These are phyloP conservation scores for Hypoxylon fragiforme DNA, from an alignment of 495 filamentous ascomycete genomes.

Conservation along the genomic window DNA sequence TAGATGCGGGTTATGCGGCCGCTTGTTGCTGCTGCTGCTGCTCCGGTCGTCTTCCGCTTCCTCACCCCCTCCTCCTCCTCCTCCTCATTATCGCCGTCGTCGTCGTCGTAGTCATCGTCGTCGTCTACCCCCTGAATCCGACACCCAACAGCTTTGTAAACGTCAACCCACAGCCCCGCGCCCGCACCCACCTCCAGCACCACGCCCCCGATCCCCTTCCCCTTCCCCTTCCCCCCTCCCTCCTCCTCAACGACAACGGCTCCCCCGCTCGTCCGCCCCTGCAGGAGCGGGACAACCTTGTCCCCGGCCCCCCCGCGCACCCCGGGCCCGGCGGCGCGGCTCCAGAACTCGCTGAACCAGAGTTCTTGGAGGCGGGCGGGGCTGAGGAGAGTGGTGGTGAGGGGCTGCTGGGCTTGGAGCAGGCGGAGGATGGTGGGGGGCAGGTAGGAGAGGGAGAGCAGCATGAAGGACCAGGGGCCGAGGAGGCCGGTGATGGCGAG, in stretches of 20 bases:
- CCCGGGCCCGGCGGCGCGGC: constrained; percentile 39
- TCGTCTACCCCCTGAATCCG: no score
- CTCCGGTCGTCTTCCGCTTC: constrained; percentile 4
- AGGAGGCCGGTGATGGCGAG: constrained; percentile 34
- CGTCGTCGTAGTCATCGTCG: no score
- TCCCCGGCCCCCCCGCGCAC: constrained; percentile 34
- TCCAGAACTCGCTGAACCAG: constrained; percentile 58
- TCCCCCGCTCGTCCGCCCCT: constrained; percentile 40
- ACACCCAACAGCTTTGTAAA: constrained; percentile 34
- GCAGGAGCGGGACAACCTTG: constrained; percentile 47
- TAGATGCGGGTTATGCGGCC: constrained; percentile 58
- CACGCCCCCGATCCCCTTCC: constrained; percentile 35
- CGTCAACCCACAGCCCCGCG: constrained; percentile 49
- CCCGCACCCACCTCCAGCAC: constrained; percentile 56
- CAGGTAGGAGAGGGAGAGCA: constrained; percentile 40
- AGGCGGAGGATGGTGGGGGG: constrained; percentile 44
- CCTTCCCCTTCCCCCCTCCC: constrained; percentile 7
- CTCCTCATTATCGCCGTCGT: constrained; percentile 4
- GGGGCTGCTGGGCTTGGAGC: constrained; percentile 17
- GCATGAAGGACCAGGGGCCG: constrained; percentile 46
- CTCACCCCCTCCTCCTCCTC: neutral
- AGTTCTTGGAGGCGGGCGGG: constrained; percentile 39
- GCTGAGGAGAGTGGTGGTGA: constrained; percentile 40
- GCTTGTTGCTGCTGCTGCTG: neutral
- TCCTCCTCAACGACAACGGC: constrained; percentile 9